Base-by-base conservation (phyloP, 495 filamentous ascomycete species). In the Platismatia glauca region DNA sequence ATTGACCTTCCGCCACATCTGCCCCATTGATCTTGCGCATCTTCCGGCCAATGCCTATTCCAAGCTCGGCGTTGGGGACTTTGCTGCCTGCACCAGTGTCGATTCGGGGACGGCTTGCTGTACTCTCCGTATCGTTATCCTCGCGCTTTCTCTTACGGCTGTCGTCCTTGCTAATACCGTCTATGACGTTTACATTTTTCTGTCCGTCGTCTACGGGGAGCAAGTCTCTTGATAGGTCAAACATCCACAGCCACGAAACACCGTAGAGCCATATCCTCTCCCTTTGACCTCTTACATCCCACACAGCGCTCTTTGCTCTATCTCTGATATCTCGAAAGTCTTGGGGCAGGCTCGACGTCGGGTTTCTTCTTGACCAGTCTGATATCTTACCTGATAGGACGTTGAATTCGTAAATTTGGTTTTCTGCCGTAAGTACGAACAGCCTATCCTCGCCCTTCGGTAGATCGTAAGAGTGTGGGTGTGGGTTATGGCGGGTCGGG, bases 231-330 rank as follows among this genome's bases (percentile, higher is more conserved):
- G 81, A 81, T 7, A 96, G 70, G 72, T 97, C 90, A 63, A 97
- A 83, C 92, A 97, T 97, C 81, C 88, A 96, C 59, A 99, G 70
- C 82, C 91, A 97, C 0, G 82, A 83, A 11, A 79, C 78, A 15
- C 91, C 92, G 71, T 93, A 96, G 11, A 97, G 72, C 91, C 94
- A 97, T 3, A 93, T 73, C 7, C 91, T 80, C 59, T 87, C 78
- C 18, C 76, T 77, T 20, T 68, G 67, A 3, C 73, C 69, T 31
- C 74, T 76, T 3, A 87, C 74, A 70, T 96, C 90, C 92, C 95
- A 99, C 27, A 96, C 70, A 52, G 86, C 84, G 22, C 92, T 91
- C 76, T 90, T 90, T 24, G 86, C 86, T 46, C 87, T 80, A 71
- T 96, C 90, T 56, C 84, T 81, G 34, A 89, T 80, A 38, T 81